phyloP scores from a whole-genome alignment of 164 flowering plant genomes.

The Malania oleifera region DNA sequence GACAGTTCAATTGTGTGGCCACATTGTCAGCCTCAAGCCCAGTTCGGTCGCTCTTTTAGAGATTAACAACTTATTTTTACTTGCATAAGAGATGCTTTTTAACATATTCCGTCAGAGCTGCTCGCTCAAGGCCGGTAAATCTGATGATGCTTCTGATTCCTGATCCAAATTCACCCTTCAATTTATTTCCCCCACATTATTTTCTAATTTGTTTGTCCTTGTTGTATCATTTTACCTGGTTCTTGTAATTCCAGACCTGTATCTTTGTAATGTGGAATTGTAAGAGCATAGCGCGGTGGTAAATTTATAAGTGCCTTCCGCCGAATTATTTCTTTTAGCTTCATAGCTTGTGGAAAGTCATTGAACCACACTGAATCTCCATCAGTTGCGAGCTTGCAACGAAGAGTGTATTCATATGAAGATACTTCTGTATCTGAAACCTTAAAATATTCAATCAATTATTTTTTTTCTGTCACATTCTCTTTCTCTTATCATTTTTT shows the following conservation, averaged over 20 bases:
- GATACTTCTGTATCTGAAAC: neutral
- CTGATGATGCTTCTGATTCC: neutral
- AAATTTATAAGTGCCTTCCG: neutral
- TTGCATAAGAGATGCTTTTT: neutral
- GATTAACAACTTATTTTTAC: conserved; percentile 12
- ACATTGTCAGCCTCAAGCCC: conserved; percentile 25
- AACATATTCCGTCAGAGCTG: neutral
- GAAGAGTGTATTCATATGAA: neutral
- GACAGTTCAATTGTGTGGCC: conserved; percentile 55
- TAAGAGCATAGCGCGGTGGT: conserved; percentile 4
- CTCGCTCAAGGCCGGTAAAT: neutral
- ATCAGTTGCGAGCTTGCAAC: neutral
- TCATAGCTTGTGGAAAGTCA: conserved; percentile 2
- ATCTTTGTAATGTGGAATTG: conserved; percentile 11
- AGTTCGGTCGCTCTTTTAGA: conserved; percentile 36
- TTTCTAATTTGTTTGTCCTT: conserved; percentile 1
- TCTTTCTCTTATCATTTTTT: too few species aligned
- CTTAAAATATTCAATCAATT: neutral
- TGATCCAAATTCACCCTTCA: neutral
- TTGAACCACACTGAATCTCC: conserved; percentile 1
- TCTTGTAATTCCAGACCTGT: conserved; percentile 28
- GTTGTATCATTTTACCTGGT: conserved; percentile 16
- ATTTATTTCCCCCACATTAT: neutral
- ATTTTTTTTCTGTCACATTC: too few species aligned
- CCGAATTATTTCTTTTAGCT: conserved; percentile 4